Evolutionary conservation across 2,329 filamentous ascomycete species (phyloP).

Genomic region (Sordariomycetes sp.): DNA sequence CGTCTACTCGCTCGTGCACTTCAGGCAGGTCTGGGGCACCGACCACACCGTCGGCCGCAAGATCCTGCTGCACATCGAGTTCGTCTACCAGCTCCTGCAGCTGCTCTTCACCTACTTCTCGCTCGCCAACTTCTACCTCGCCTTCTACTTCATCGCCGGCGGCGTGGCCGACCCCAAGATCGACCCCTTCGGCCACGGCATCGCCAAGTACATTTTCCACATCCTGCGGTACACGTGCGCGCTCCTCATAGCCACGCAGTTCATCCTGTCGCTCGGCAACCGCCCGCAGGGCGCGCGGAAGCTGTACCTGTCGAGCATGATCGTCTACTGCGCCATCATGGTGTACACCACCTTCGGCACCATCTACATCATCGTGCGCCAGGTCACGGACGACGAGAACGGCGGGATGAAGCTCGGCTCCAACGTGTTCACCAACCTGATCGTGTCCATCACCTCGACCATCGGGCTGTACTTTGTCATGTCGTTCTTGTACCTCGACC

Average conservation of each 20-base stretch:
- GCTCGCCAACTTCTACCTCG: conserved; percentile 96
- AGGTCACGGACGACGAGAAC: conserved; percentile 48
- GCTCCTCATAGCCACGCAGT: conserved; percentile 85
- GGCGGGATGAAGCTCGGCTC: conserved; percentile 54
- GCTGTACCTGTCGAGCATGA: conserved; percentile 78
- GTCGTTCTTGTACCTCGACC: conserved; percentile 92
- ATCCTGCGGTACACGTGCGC: conserved; percentile 78
- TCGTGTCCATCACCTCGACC: conserved; percentile 81
- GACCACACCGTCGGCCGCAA: conserved; percentile 88
- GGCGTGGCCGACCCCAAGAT: conserved; percentile 68
- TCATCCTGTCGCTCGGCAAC: conserved; percentile 93
- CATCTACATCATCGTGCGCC: conserved; percentile 79
- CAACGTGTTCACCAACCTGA: conserved; percentile 90
- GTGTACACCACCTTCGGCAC: conserved; percentile 83
- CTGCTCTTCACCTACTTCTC: conserved; percentile 97
- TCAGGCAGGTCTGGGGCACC: conserved; percentile 82
- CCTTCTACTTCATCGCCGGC: conserved; percentile 95
- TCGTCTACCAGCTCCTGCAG: conserved; percentile 87
- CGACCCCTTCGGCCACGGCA: conserved; percentile 85
- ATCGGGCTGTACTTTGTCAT: conserved; percentile 92
- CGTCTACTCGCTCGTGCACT: conserved; percentile 93
- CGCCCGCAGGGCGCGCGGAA: conserved; percentile 89
- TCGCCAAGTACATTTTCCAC: conserved; percentile 77
- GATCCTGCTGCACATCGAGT: conserved; percentile 85
- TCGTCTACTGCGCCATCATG: conserved; percentile 93